Evolutionary conservation across 495 filamentous ascomycete species (phyloP).

Genomic region (Mytilinidion resinicola): DNA sequence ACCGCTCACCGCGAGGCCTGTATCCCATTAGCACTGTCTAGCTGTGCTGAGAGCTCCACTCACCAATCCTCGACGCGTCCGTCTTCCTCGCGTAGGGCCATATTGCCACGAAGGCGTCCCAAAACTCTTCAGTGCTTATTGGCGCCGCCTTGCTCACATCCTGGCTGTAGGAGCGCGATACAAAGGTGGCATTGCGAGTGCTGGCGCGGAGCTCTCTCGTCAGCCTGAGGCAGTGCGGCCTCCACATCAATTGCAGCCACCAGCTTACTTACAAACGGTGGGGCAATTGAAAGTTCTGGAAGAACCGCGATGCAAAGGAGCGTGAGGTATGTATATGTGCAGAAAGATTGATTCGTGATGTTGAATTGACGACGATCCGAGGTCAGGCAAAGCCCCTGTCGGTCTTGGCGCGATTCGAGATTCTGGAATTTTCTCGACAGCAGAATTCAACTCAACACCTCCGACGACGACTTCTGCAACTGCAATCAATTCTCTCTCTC

Average conservation of each 20-base stretch:
- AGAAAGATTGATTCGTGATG: neutral
- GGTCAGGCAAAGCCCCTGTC: neutral
- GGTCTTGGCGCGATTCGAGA: neutral
- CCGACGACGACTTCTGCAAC: neutral
- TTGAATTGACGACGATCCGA: neutral
- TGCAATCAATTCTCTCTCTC: neutral
- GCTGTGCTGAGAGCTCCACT: neutral
- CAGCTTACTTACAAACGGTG: neutral
- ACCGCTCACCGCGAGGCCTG: conserved; percentile 83
- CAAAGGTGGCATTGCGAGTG: neutral
- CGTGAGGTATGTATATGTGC: neutral
- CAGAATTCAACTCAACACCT: neutral
- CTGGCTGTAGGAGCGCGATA: conserved; percentile 9
- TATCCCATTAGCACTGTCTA: neutral
- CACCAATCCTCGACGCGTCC: neutral
- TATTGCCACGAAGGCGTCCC: conserved; percentile 7
- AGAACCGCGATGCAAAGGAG: no score
- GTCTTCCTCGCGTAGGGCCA: neutral
- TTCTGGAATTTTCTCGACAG: conserved; percentile 4
- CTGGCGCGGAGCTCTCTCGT: neutral
- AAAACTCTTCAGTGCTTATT: conserved; percentile 18
- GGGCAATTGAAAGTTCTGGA: no score
- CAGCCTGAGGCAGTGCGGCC: neutral
- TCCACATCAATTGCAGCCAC: conserved; percentile 1
- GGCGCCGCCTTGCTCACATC: neutral